Percentiles rank a stretch among this genome's conserved stretches.
Evolutionary conservation across 2,329 filamentous ascomycete genomes (phyloP).

Genomic region (Colletotrichum somersetense): DNA sequence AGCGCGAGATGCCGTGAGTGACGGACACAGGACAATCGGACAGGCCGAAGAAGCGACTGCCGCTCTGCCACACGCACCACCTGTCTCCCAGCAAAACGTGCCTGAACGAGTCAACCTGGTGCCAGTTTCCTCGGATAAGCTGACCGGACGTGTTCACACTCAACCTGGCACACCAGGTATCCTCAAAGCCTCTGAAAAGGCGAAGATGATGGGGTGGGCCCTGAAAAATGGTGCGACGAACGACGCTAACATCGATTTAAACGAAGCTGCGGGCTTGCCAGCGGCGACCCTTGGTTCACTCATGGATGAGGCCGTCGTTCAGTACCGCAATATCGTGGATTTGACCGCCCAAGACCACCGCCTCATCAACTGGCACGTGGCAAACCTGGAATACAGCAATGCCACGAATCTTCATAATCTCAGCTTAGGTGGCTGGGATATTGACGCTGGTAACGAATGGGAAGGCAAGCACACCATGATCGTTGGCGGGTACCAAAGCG

Average conservation of each 20-base stretch:
- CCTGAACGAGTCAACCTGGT: slow-evolving; percentile 68
- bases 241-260: slow-evolving; percentile 78
- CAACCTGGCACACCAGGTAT: slow-evolving; percentile 77
- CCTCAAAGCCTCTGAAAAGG: slow-evolving; percentile 81
- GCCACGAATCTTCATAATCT: slow-evolving; percentile 88
- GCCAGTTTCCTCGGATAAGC: slow-evolving; percentile 73
- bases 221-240: slow-evolving; percentile 74
- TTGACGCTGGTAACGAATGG: slow-evolving; percentile 97
- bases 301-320: slow-evolving; percentile 89
- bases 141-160: slow-evolving; percentile 80
- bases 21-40: slow-evolving; percentile 78
- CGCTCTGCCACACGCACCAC: slow-evolving; percentile 67
- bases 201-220: slow-evolving; percentile 85
- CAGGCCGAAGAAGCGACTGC: slow-evolving; percentile 79
- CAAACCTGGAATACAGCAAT: slow-evolving; percentile 98
- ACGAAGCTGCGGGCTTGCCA: slow-evolving; percentile 71
- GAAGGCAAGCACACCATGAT: slow-evolving; percentile 95
- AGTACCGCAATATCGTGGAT: slow-evolving; percentile 87
- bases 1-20: slow-evolving; percentile 80
- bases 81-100: slow-evolving; percentile 66
- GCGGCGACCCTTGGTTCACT: slow-evolving; percentile 88
- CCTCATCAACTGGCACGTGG: slow-evolving; percentile 97
- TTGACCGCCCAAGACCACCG: slow-evolving; percentile 88
- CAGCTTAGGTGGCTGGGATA: slow-evolving; percentile 93
- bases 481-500: slow-evolving; percentile 91